Evolutionary conservation across 2,329 filamentous ascomycete species (phyloP), one percentile per base, ranked within the genome.

Genomic region (Tolypocladium paradoxum): DNA sequence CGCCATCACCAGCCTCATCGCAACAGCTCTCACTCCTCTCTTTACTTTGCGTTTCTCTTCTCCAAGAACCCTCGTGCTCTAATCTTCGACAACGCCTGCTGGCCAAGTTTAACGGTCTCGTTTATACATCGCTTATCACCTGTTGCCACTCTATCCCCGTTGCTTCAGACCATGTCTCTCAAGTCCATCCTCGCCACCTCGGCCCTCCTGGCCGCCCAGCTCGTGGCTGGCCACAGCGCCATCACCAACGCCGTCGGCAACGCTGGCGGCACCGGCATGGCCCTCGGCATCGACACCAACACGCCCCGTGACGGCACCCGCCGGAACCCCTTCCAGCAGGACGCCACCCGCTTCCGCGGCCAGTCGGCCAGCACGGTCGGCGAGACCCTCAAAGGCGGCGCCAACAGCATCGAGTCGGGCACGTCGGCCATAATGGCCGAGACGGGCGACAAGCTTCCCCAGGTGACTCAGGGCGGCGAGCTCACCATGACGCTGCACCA

Each of bases 401-500:
- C 68, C 68, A 85, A 84, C 70, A 65, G 79, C 55, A 64, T 82
- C 59, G 72, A 83, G 65, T 62, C 73, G 31, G 81, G 79, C 56
- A 84, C 81, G 50, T 64, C 72, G 43, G 70, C 74, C 43, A 81
- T 85, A 66, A 74, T 85, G 71, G 71, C 73, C 54, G 73, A 76
- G 64, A 83, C 76, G 6, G 82, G 81, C 54, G 69, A 68, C 55
- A 60, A 68, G 54, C 76, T 86, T 27, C 81, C 83, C 12, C 82
- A 85, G 69, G 70, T 86, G 60, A 73, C 71, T 7, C 60, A 71
- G 0, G 82, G 82, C 49, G 83, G 83, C 53, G 60, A 73, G 53
- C 60, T 86, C 55, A 70, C 54, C 1, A 84, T 86, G 74, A 85
- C 81, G 1, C 71, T 85, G 11, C 83, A 85, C 69, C 82, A 85